These are phyloP conservation scores for Trichoderma sp. DNA, from an alignment of 2,329 filamentous ascomycete genomes.

Conservation along the genomic window DNA sequence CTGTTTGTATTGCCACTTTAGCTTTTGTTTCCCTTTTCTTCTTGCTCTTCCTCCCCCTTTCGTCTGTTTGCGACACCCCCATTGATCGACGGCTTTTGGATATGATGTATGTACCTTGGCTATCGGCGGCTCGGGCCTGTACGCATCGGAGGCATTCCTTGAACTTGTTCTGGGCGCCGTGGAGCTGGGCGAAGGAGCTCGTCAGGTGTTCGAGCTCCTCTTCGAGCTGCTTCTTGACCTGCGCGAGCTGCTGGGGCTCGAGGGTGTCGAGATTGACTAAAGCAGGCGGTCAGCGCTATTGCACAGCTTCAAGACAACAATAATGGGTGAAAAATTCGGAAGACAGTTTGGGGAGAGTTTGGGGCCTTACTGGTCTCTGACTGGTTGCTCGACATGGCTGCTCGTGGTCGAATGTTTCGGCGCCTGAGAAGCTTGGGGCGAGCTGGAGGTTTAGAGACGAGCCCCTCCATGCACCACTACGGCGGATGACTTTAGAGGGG, in stretches of 20 bases:
- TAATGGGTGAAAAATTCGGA: not conserved
- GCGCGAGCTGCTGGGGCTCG: slow-evolving; percentile 77
- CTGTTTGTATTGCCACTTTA: slow-evolving; percentile 20
- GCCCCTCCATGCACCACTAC: slow-evolving; percentile 30
- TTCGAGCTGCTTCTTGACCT: slow-evolving; percentile 94
- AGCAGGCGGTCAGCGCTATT: not conserved
- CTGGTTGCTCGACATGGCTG: slow-evolving; percentile 35
- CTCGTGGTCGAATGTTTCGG: slow-evolving; percentile 15
- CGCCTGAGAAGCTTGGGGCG: not conserved
- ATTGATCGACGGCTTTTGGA: not conserved
- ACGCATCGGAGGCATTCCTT: slow-evolving; percentile 83
- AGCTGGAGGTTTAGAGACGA: slow-evolving; percentile 12
- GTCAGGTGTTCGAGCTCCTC: slow-evolving; percentile 95
- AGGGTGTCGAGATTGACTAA: slow-evolving; percentile 70
- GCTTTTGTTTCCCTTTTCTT: not conserved
- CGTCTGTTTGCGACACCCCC: not conserved
- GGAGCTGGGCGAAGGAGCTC: slow-evolving; percentile 82
- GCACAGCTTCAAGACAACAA: not conserved
- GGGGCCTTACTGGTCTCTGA: slow-evolving; percentile 32
- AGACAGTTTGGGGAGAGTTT: too few species aligned
- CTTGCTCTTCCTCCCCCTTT: not conserved
- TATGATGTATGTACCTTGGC: slow-evolving; percentile 30
- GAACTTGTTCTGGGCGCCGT: slow-evolving; percentile 88
- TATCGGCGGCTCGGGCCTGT: slow-evolving; percentile 38
- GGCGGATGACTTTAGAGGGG: slow-evolving; percentile 33